These are phyloP conservation scores for Rossbeevera mucosa DNA, from an alignment of 768 basidiomycete genomes.

Conservation along the genomic window DNA sequence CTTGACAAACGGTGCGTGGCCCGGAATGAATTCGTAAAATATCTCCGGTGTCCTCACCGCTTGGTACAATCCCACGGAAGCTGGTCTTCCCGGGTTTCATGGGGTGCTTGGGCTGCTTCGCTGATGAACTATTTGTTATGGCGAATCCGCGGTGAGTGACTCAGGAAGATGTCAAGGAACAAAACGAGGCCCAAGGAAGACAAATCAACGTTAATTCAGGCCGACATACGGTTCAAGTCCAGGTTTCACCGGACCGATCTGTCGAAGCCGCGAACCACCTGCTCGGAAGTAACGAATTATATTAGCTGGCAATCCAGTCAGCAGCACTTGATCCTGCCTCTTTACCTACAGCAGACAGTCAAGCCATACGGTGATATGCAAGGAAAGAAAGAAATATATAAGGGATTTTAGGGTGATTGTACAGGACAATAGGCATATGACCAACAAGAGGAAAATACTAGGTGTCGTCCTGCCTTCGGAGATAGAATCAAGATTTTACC, in stretches of 20 bases:
- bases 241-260: conserved; percentile 13
- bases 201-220: background rate
- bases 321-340: conserved; percentile 1
- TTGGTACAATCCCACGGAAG: background rate
- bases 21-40: background rate
- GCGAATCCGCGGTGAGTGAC: background rate
- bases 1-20: background rate
- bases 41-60: background rate
- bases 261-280: background rate
- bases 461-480: conserved; percentile 5
- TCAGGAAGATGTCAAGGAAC: background rate
- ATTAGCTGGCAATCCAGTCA: background rate
- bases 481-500: conserved; percentile 39
- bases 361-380: conserved; percentile 8
- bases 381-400: conserved; percentile 13
- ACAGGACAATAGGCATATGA: conserved; percentile 22
- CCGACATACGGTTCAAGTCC: conserved; percentile 5
- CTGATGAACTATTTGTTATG: conserved; percentile 13
- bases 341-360: background rate
- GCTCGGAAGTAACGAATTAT: background rate
- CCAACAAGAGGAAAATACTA: conserved; percentile 17
- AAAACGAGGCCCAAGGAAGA: background rate
- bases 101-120: conserved; percentile 7
- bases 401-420: conserved; percentile 17
- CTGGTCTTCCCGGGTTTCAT: background rate